A percentile compares a stretch with the other conserved stretches of the same genome.
phyloP scores from a whole-genome alignment of 352 stramenopile genomes.

The Pythium folliculosum region DNA sequence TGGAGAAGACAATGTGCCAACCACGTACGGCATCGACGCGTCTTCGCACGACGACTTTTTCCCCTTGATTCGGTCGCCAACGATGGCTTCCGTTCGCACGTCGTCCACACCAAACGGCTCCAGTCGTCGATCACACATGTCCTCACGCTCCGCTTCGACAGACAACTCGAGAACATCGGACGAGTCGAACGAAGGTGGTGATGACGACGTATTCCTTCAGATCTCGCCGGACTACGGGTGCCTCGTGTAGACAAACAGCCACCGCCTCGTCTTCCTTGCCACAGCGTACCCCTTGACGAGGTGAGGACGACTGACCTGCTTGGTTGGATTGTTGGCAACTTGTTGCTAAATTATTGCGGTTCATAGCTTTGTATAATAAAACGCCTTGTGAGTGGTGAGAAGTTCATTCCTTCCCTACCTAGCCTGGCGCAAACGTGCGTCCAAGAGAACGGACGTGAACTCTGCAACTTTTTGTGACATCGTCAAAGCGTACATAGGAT shows the following conservation, averaged over 20 bases:
- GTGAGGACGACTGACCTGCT: not conserved
- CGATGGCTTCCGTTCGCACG: slow-evolving; percentile 31
- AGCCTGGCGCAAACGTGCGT: slow-evolving; percentile 34
- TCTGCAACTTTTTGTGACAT: slow-evolving; percentile 78
- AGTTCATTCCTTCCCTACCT: slow-evolving; percentile 2
- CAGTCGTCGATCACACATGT: slow-evolving; percentile 38
- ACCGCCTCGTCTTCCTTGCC: not conserved
- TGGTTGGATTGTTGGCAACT: slow-evolving; percentile 3
- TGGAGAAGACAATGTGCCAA: slow-evolving; percentile 24
- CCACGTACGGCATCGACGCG: slow-evolving; percentile 19
- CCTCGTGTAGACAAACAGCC: slow-evolving; percentile 44
- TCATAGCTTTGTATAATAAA: slow-evolving; percentile 30
- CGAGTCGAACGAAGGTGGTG: slow-evolving; percentile 26
- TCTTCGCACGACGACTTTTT: slow-evolving; percentile 29
- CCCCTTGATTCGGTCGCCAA: slow-evolving; percentile 29
- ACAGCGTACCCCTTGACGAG: not conserved
- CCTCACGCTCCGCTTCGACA: slow-evolving; percentile 49
- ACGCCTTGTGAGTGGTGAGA: slow-evolving; percentile 5
- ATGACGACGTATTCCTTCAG: slow-evolving; percentile 84
- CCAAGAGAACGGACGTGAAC: slow-evolving; percentile 55
- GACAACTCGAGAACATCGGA: slow-evolving; percentile 23
- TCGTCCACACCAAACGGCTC: slow-evolving; percentile 7
- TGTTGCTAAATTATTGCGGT: slow-evolving; percentile 27
- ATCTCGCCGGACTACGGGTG: slow-evolving; percentile 86
- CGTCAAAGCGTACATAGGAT: slow-evolving; percentile 66